Evolutionary conservation across 495 filamentous ascomycete species (phyloP), one percentile per base, ranked within the genome.

Genomic region (Penicillium cinerascens): DNA sequence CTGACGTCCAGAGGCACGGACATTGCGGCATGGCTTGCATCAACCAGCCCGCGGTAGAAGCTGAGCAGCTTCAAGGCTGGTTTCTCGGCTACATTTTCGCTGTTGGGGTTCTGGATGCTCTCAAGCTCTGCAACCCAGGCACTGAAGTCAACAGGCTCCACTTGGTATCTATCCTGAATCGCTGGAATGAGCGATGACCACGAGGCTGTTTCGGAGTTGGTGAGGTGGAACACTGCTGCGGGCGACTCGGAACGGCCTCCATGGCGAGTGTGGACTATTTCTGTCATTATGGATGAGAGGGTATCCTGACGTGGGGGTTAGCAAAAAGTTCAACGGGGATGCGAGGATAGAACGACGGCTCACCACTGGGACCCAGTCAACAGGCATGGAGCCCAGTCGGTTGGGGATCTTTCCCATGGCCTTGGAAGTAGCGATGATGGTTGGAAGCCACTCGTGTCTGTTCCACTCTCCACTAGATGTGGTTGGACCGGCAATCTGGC

Each of bases 401-500:
- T 52, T 52, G 2, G 66, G 60, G 15, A 69, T 50, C 48, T 59
- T 55, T 3, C 64, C 57, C 27, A 69, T 52, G 0, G 52, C 42
- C 46, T 62, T 60, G 0, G 69, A 73, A 1, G 68, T 68, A 13
- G 57, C 49, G n/a, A 75, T 54, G n/a, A 75, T 49, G 1, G 66
- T 58, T 0, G 69, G 66, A 7, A 72, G 39, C 71, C 71, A 75
- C 51, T 75, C 72, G 8, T 65, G 56, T 13, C 45, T 47, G 37
- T 67, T 75, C 72, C 72, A 75, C 25, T 59, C 47, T 33, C 69
- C 71, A 1, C 39, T 40, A 13, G 46, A 2, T 5, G 44, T 49
- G 1, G 59, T 65, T 2, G 83, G 77, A 0, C 84, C 83, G 3
- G 62, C 79, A 36, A 86, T 76, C 58, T 86, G 83, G 0, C 83